Evolutionary conservation across 1,284 basidiomycete genomes (phyloP).

Genomic region (Sporisorium exsertum): DNA sequence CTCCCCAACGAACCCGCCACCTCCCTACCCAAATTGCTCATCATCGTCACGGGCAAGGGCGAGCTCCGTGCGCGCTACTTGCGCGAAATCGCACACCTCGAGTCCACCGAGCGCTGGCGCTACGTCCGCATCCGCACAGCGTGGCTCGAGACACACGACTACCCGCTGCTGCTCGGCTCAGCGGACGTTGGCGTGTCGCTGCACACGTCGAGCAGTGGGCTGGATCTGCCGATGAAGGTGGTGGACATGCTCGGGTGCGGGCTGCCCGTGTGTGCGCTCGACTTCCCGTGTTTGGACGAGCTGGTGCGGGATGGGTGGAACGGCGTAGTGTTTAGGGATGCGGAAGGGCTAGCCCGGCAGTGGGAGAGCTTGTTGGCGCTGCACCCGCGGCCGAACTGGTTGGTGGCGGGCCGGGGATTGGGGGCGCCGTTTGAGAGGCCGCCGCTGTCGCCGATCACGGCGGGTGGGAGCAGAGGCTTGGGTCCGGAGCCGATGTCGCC

Average conservation of each 20-base stretch:
- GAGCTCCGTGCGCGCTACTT: slow-evolving; percentile 82
- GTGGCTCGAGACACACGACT: slow-evolving; percentile 59
- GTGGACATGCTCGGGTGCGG: slow-evolving; percentile 99
- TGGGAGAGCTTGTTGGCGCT: slow-evolving; percentile 72
- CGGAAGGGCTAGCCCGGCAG: slow-evolving; percentile 78
- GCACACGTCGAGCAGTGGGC: slow-evolving; percentile 87
- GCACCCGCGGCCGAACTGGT: slow-evolving; percentile 35
- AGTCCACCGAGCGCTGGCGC: slow-evolving; percentile 80
- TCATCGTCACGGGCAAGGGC: slow-evolving; percentile 93
- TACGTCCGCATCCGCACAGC: slow-evolving; percentile 77
- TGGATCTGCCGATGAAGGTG: slow-evolving; percentile 99
- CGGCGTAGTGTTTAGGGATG: slow-evolving; percentile 81
- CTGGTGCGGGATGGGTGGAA: slow-evolving; percentile 86
- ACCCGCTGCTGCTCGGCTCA: slow-evolving; percentile 73
- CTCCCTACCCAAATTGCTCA: slow-evolving; percentile 71
- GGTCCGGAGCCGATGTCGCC: slow-evolving; percentile 27
- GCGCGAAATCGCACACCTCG: slow-evolving; percentile 74
- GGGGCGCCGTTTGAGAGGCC: slow-evolving; percentile 25
- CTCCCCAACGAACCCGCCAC: slow-evolving; percentile 43
- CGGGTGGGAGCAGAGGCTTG: background rate
- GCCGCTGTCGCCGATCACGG: background rate
- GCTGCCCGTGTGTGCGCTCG: slow-evolving; percentile 88
- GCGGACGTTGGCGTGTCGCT: slow-evolving; percentile 92
- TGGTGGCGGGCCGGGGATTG: slow-evolving; percentile 31
- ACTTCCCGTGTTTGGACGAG: slow-evolving; percentile 87